Base-by-base conservation (phyloP, 805 yeast species). In the Metschnikowia borealis region DNA sequence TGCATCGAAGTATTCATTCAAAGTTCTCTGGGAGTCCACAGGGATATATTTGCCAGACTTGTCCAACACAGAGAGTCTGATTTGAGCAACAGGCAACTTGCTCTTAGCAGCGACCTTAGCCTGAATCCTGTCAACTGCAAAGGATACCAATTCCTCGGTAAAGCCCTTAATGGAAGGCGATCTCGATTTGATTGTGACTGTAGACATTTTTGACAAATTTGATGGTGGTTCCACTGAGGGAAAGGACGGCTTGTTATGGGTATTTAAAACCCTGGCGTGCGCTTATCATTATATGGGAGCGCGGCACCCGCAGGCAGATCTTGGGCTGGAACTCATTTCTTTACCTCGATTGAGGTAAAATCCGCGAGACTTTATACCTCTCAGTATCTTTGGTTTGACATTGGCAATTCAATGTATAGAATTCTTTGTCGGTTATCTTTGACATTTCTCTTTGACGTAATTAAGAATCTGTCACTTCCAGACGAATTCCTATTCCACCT, bases 161-260 rank as follows among this genome's bases (percentile, higher is more conserved):
- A 79, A 73, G 48, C 78, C 75, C 57, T 76, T 79, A 59, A 86
- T 66, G 32, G 73, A 63, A 60, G 77, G 80, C 14, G 89, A 84
- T 52, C 91, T 80, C 2, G 91, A 78, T 49, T 77, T 74, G 38
- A 85, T 79, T 20, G 69, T 70, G 48, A 83, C 67, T 35, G 67
- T 57, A 15, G 73, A 78, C 83, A 79, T 79, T 38, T 38, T 38
- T 6, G 14, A 11, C 17, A 11, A 6, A 6, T 26, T 34, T 11
- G 14, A 31, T 20, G 38, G 15, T 36, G 20, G 14, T 10, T 6
- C 11, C 13, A 47, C 36, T 17, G 34, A 44, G 46, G 31, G 45
- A n/a, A 14, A 20, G 8, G 45, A 42, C 45, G 23, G 38, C 45
- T 42, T 3, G 34, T 35, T 17, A 23, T 6, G 39, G 37, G 46